Evolutionary conservation across 2,329 filamentous ascomycete genomes (phyloP).

Genomic region (Colletotrichum liriopes): DNA sequence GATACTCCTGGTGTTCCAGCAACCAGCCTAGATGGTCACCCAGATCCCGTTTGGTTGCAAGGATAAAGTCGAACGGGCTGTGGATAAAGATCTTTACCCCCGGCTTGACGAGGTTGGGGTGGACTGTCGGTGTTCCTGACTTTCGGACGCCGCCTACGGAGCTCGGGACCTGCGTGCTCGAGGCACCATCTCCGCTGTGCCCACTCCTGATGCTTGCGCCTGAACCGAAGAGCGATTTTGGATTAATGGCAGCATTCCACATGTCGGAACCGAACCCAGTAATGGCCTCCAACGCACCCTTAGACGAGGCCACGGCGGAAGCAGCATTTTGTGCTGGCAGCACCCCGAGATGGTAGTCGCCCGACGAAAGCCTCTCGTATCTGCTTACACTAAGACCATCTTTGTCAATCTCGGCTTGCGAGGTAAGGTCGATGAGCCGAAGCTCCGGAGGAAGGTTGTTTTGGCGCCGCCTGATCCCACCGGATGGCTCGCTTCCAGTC

Average conservation of each 20-base stretch:
- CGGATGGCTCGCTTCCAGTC: conserved; percentile 71
- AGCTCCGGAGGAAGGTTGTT: conserved; percentile 91
- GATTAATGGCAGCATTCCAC: conserved; percentile 93
- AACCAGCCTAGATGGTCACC: conserved; percentile 91
- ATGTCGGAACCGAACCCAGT: conserved; percentile 82
- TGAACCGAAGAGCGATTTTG: conserved; percentile 89
- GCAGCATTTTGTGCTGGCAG: conserved; percentile 81
- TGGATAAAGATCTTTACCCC: conserved; percentile 89
- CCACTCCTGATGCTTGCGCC: conserved; percentile 81
- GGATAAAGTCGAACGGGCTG: conserved; percentile 96
- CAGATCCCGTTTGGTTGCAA: conserved; percentile 89
- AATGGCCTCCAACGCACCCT: conserved; percentile 83
- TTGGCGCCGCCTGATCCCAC: conserved; percentile 78
- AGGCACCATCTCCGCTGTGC: conserved; percentile 73
- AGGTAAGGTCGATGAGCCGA: conserved; percentile 89
- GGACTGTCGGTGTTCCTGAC: conserved; percentile 50
- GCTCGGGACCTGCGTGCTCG: conserved; percentile 63
- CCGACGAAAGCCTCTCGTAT: conserved; percentile 87
- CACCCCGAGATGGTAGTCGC: conserved; percentile 92
- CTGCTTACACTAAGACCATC: conserved; percentile 89
- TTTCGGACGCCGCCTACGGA: conserved; percentile 52
- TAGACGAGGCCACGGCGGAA: conserved; percentile 74
- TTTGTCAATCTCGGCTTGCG: conserved; percentile 89
- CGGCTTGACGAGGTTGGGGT: conserved; percentile 70
- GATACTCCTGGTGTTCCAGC: conserved; percentile 83